Base-by-base conservation (phyloP, 805 yeast genomes). In the Candida ficus region DNA sequence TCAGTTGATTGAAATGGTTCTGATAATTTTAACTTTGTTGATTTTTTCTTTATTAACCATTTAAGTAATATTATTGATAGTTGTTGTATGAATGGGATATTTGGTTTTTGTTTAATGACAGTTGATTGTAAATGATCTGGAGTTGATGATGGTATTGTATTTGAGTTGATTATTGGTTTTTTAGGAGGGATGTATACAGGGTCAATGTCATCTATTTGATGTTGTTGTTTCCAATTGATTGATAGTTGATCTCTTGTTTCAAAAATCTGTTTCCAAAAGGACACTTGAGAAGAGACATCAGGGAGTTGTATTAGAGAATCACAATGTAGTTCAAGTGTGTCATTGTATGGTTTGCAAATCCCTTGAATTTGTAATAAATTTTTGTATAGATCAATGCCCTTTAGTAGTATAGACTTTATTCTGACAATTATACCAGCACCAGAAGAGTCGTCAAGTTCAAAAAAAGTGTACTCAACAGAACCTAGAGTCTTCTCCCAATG, bases 361-460 rank as follows among this genome's bases (percentile, higher is more conserved):
- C 73, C 74, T 18, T 47, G 31, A 60, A 50, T 21, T 48, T 36
- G n/a, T n/a, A n/a, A n/a, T n/a, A n/a, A n/a, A 5, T 47, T 52
- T 19, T 45, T 44, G 0, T 39, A 39, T 17, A 58, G 29, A 1
- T 62, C 59, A n/a, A 52, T 33, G 6, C 39, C 45, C 11, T 47
- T 21, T 7, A 67, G 42, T 17, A 42, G 20, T 5, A 47, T 37
- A 5, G 45, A 40, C 0, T 45, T 29, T 14, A 63, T 49, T 42
- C 63, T 63, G 27, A 64, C 65, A 0, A 42, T 37, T 12, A 68
- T 41, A 6, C 30, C 31, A 0, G 39, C 44, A 2, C 61, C 57
- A 1, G 66, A 54, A 1, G 63, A 54, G 44, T 65, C 70, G 26
- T 56, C 61, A 6, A 65, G 32, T 4, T 49, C 48, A 5, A 64